Base-by-base conservation (phyloP, 75 land plant species). In the Larix kaempferi region DNA sequence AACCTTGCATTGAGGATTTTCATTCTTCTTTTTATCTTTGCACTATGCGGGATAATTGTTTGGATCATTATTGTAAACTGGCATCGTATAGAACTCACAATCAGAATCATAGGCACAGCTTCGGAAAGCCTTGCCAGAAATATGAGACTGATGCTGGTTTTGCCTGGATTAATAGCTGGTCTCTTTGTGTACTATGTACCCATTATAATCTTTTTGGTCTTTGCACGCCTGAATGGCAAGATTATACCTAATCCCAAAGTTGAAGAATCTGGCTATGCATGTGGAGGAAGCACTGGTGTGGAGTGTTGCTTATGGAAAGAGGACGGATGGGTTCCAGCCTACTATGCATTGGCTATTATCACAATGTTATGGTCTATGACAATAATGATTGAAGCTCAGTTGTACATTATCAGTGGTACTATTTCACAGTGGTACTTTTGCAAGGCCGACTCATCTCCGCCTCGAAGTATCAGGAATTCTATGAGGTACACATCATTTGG, bases 351-450 rank as follows among this genome's bases (percentile, higher is more conserved):
- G 80, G 92, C 95, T 7, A 91, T 93, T 60, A 73, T 97, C 25
- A 85, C 92, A 4, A 83, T 93, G 81, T 52, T 97, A 64, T 97
- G 99, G 99, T 82, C 98, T 35, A 76, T 82, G 21, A 76, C 82
- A 25, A 77, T 84, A 13, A 79, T 85, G 87, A 82, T 90, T 74
- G 95, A 97, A 73, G 87, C 90, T 22, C 87, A 97, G 81, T 89
- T 86, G 52, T 95, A 85, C 86, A 91, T 93, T 73, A 88, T 97
- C 27, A 97, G 95, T 80, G 93, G 98, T 37, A 89, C 95, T 19
- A 74, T 95, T 74, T 86, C 98, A 27, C 99, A 97, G 77, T 97
- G 99, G 99, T 97, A 94, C 76, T 97, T 97, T 78, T 78, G 88
- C 17, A 85, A 75, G 74, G 88, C 85, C 8, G 91, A 78, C 25